Percentiles rank a stretch among this genome's conserved stretches.
Conservation (phyloP, 2,329 filamentous ascomycete genomes). For the Claviceps sorghi region DNA sequence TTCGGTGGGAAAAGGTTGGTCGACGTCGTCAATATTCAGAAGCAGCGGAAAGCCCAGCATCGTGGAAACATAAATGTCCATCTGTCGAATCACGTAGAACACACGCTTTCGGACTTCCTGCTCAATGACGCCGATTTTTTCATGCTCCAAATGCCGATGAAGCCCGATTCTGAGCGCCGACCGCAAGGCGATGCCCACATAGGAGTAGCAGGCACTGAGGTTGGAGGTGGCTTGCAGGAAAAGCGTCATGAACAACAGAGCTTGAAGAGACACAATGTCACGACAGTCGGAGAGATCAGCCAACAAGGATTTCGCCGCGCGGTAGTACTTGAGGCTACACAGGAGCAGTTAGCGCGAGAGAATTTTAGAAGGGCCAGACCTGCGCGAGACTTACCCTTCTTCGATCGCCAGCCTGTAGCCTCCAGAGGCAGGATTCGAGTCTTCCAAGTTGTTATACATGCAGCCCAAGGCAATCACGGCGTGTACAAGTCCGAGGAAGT, state of each 20-base stretch:
- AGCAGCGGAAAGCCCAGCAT: conserved; percentile 52
- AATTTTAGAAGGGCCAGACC: too few relatives aligned
- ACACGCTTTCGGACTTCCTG: conserved; percentile 48
- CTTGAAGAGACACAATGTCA: conserved; percentile 59
- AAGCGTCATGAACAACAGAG: conserved; percentile 64
- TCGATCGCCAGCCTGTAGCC: conserved; percentile 38
- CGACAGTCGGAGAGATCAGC: conserved; percentile 54
- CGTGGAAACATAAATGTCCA: conserved; percentile 57
- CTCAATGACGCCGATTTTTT: conserved; percentile 47
- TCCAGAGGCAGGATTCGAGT: conserved; percentile 30
- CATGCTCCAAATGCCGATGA: conserved; percentile 55
- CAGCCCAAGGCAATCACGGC: conserved; percentile 57
- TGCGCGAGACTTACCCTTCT: conserved; percentile 34
- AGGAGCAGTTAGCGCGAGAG: conserved; percentile 1
- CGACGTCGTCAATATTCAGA: conserved; percentile 49
- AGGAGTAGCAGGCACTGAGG: conserved; percentile 65
- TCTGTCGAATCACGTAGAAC: conserved; percentile 54
- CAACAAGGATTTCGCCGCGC: conserved; percentile 49
- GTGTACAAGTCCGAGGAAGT: conserved; percentile 57
- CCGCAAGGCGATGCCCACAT: conserved; percentile 62
- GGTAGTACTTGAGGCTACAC: conserved; percentile 58
- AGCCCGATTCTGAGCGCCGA: conserved; percentile 65
- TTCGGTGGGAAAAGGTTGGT: conserved; percentile 49
- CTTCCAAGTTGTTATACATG: conserved; percentile 50
- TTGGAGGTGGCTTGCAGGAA: conserved; percentile 71